Evolutionary conservation across 2,329 filamentous ascomycete genomes (phyloP).

Genomic region (Penicillium paneum): DNA sequence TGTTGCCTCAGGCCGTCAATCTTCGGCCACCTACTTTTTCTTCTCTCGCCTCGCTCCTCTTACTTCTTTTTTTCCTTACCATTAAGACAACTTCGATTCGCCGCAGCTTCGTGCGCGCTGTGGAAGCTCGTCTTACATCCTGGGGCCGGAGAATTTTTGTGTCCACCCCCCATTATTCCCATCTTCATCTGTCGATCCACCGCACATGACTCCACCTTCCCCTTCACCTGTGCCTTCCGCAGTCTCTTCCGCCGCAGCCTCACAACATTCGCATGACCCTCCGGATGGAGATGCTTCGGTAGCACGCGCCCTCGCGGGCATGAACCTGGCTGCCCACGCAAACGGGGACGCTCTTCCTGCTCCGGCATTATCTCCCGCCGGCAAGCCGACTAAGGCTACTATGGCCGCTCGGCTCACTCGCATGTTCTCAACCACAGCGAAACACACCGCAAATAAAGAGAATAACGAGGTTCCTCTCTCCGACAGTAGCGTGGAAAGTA

Average conservation of each 20-base stretch:
- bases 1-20: conserved; percentile 19
- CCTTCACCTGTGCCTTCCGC: conserved; percentile 44
- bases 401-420: conserved; percentile 47
- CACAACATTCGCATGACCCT: conserved; percentile 40
- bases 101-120: conserved; percentile 1
- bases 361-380: conserved; percentile 22
- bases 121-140: conserved; percentile 7
- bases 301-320: conserved; percentile 45
- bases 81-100: background rate
- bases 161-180: conserved; percentile 9
- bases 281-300: conserved; percentile 41
- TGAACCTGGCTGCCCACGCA: conserved; percentile 36
- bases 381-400: conserved; percentile 39
- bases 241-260: conserved; percentile 42
- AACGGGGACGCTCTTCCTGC: conserved; percentile 37
- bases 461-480: conserved; percentile 30
- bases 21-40: conserved; percentile 11
- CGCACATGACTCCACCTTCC: conserved; percentile 44
- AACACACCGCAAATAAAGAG: conserved; percentile 30
- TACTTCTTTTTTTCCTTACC: conserved; percentile 6
- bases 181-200: conserved; percentile 22
- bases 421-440: conserved; percentile 47
- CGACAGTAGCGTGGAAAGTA: conserved; percentile 39
- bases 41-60: conserved; percentile 10
- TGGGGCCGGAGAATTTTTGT: conserved; percentile 24